Percentiles rank a stretch among this genome's conserved stretches.
These are phyloP conservation scores for Cerrena zonata DNA, from an alignment of 1,284 basidiomycete species.

Conservation along the genomic window DNA sequence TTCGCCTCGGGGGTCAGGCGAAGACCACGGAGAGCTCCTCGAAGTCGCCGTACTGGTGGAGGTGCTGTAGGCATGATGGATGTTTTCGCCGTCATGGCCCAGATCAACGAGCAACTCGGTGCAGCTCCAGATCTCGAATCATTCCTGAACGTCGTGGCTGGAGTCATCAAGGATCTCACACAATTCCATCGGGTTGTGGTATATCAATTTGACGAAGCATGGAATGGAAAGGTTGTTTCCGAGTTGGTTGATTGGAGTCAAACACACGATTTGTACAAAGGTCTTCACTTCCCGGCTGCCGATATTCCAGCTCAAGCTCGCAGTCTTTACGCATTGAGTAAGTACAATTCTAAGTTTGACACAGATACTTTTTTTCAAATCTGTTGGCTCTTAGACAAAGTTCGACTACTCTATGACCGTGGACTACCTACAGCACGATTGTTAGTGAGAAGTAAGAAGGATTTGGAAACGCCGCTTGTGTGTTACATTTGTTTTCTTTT, in stretches of 20 bases:
- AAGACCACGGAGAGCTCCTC: neutral
- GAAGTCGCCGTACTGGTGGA: neutral
- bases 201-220: constrained; percentile 77
- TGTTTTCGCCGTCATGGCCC: constrained; percentile 73
- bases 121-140: constrained; percentile 63
- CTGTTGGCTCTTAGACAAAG: constrained; percentile 52
- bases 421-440: constrained; percentile 74
- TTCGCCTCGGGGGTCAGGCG: neutral
- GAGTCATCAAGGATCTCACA: constrained; percentile 77
- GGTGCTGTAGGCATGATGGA: constrained; percentile 68
- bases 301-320: constrained; percentile 53
- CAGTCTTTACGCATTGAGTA: constrained; percentile 27
- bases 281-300: constrained; percentile 61
- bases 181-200: constrained; percentile 84
- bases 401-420: constrained; percentile 77
- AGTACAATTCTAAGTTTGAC: no score
- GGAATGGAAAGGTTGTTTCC: constrained; percentile 76
- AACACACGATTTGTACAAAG: constrained; percentile 75
- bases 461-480: constrained; percentile 69
- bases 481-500: constrained; percentile 30
- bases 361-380: neutral
- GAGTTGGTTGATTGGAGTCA: constrained; percentile 81
- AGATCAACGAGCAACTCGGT: constrained; percentile 82
- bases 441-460: constrained; percentile 60
- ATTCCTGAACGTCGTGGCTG: constrained; percentile 76